Evolutionary conservation across 257 asterid genomes (phyloP).

Genomic region (Nicotiana undulata): DNA sequence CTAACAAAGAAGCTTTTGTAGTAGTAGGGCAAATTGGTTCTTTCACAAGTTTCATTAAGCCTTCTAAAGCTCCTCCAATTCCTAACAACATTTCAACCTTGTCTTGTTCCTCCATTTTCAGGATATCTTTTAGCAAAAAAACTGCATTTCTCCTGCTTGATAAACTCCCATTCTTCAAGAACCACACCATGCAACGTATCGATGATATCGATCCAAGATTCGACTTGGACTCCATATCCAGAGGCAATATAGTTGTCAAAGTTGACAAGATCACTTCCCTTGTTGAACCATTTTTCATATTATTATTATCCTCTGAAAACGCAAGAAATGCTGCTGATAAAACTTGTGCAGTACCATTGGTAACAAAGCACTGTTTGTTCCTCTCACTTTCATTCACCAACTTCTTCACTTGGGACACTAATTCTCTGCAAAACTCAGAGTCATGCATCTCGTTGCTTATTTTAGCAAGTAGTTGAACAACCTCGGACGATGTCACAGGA

Average conservation of each 20-base stretch:
- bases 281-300: neutral
- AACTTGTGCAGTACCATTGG: slow-evolving; percentile 16
- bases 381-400: slow-evolving; percentile 36
- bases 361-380: slow-evolving; percentile 29
- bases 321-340: slow-evolving; percentile 31
- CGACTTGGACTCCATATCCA: slow-evolving; percentile 24
- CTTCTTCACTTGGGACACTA: slow-evolving; percentile 20
- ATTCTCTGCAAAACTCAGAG: slow-evolving; percentile 11
- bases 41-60: slow-evolving; percentile 29
- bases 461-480: slow-evolving; percentile 10
- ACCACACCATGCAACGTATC: slow-evolving; percentile 18
- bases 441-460: slow-evolving; percentile 8
- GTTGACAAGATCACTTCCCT: slow-evolving; percentile 32
- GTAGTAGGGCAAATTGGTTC: slow-evolving; percentile 41
- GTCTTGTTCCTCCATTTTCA: neutral
- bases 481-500: slow-evolving; percentile 29
- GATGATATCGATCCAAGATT: slow-evolving; percentile 32
- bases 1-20: slow-evolving; percentile 36
- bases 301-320: slow-evolving; percentile 13
- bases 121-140: slow-evolving; percentile 12
- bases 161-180: slow-evolving; percentile 26
- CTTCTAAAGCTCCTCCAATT: slow-evolving; percentile 31
- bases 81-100: neutral
- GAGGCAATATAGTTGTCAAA: slow-evolving; percentile 13
- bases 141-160: slow-evolving; percentile 21